Base-by-base conservation (phyloP, 257 asterid species). In the Solanum chiquidenum region DNA sequence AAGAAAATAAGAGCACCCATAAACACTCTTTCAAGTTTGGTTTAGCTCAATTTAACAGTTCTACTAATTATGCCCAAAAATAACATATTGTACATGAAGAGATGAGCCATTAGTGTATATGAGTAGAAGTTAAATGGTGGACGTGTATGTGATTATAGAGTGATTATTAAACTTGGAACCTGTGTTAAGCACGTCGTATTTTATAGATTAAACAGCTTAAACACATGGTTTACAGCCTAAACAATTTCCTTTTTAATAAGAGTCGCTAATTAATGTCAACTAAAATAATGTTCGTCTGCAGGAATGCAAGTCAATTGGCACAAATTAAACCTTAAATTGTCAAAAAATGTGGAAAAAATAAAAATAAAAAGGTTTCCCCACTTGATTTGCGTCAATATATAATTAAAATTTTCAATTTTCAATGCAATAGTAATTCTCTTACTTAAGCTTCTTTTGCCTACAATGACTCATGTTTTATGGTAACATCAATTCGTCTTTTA, bases 211-310 rank as follows among this genome's bases (percentile, higher is more conserved):
- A 49, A 82, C 69, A 46, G 66, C 85, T 16, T 49, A 46, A 80
- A 80, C 69, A 49, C 85, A 80, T 80, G 85, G 69, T 80, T 80
- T 80, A 49, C 85, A 49, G 86, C 42, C 68, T 80, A 80, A 80
- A 49, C 40, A 29, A 46, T 16, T 82, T 49, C 40, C 21, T 31
- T 80, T 80, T 80, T 29, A 80, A 80, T 80, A 80, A 29, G 29
- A 9, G 20, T 46, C 4, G 1, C 62, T 49, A 49, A 82, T 49
- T 82, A 82, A 82, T 49, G 69, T 80, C 69, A 29, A 82, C 31
- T 52, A 49, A 82, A 80, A 49, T 82, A 82, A 29, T 82, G 69
- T 49, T 82, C 12, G 20, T 31, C 29, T 20, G 69, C 21, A 6
- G 69, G 69, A 46, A 4, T 25, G 31, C 69, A 82, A 82, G 69